Base-by-base conservation (phyloP, 371 early-diverging fungal species). In the Phascolomyces articulosus region DNA sequence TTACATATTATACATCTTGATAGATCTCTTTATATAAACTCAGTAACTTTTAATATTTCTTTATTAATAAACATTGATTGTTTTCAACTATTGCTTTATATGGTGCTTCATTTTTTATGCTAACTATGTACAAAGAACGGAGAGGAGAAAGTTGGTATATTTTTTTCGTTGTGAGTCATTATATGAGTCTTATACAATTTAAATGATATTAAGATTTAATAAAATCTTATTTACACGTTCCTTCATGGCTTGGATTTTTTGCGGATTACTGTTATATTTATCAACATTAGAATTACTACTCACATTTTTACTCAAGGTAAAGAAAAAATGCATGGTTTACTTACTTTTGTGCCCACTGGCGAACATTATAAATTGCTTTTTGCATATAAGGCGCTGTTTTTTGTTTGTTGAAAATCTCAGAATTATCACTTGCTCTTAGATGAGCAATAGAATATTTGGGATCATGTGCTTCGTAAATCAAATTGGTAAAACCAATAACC, bases 381-480 rank as follows among this genome's bases (percentile, higher is more conserved):
- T 63, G 64, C 28, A 62, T 48, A 27, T 65, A 34, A 3, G n/a
- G 10, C 16, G 66, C 27, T 4, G 69, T 28, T 2, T 71, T 63
- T n/a, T 63, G 26, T 16, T 70, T 72, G 8, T 40, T 59, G 20
- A 61, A 26, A 1, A 72, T 26, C 41, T 78, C 79, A 23, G 62
- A 67, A 28, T 80, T 75, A 41, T 79, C 74, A 4, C 72, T 63
- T 9, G 70, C 63, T 34, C 58, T 64, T 16, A 77, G 27, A 27
- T 71, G 67, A 7, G 71, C 62, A 41, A 79, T 71, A 27, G 64
- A 64, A 26, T 66, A 82, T 40, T 77, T 79, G 4, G 29, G 24
- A 54, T 79, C 82, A 62, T 75, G 66, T 18, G 56, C 38, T 28
- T 69, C 68, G 58, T 55, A 79, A 10, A 67, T 66, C 13, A 75